These are phyloP conservation scores for Bolboschoenus planiculmis DNA, from an alignment of 176 grass and related monocot genomes.

Conservation along the genomic window DNA sequence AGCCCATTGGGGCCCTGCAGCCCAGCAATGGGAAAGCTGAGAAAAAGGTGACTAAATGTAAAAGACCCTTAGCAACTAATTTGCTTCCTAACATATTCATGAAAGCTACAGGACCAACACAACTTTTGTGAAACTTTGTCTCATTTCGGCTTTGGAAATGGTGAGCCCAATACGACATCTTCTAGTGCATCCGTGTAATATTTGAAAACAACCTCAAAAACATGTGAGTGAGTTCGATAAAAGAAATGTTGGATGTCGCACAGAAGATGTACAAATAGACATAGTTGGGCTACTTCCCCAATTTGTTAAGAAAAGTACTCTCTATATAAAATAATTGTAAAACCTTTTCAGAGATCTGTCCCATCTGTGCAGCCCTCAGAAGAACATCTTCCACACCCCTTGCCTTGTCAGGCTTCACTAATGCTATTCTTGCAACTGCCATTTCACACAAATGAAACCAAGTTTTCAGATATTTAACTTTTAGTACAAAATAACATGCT, in stretches of 20 bases:
- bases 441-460: not conserved
- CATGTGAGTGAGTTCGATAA: not conserved
- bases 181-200: not conserved
- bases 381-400: slow-evolving; percentile 94
- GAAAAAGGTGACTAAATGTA: too few species aligned
- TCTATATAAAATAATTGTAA: not conserved
- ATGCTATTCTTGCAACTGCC: slow-evolving; percentile 71
- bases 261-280: not conserved
- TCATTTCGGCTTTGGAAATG: not conserved
- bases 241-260: not conserved
- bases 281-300: not conserved
- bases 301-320: not conserved
- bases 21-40: not conserved
- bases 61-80: not conserved
- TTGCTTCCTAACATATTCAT: not conserved
- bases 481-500: not conserved
- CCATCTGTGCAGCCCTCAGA: slow-evolving; percentile 75
- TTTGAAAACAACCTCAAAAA: not conserved
- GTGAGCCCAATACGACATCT: not conserved
- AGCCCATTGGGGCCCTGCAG: not conserved
- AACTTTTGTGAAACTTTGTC: not conserved
- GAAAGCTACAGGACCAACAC: not conserved
- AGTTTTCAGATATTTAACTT: not conserved
- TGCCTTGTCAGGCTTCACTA: slow-evolving; percentile 97
- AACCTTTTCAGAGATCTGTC: slow-evolving; percentile 94